Evolutionary conservation across 306 rosid species (phyloP).

Genomic region (Lathyrus aphaca): DNA sequence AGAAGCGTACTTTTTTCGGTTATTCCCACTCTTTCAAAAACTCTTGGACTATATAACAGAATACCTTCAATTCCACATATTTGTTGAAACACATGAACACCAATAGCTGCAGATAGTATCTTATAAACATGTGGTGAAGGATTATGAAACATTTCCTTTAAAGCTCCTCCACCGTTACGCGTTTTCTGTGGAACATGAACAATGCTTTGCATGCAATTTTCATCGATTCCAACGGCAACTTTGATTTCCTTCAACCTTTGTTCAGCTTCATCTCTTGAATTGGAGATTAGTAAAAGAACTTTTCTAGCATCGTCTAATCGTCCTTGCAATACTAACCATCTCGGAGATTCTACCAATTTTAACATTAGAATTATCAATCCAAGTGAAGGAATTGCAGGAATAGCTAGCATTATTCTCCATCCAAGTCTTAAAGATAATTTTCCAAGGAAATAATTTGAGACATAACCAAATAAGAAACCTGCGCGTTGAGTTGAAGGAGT

Average conservation of each 20-base stretch:
- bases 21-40: slow-evolving; percentile 65
- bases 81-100: slow-evolving; percentile 65
- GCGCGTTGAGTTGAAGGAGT: neutral
- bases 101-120: slow-evolving; percentile 67
- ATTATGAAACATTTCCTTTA: slow-evolving; percentile 52
- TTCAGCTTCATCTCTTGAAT: slow-evolving; percentile 62
- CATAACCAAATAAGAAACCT: slow-evolving; percentile 66
- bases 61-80: slow-evolving; percentile 61
- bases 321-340: slow-evolving; percentile 85
- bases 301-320: slow-evolving; percentile 59
- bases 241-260: slow-evolving; percentile 60
- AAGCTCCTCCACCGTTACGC: slow-evolving; percentile 47
- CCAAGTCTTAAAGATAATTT: slow-evolving; percentile 55
- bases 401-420: slow-evolving; percentile 76
- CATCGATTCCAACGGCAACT: slow-evolving; percentile 60
- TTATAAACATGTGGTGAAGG: slow-evolving; percentile 54
- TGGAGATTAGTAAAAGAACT: slow-evolving; percentile 47
- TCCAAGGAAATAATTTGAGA: slow-evolving; percentile 59
- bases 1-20: slow-evolving; percentile 50
- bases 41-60: slow-evolving; percentile 64
- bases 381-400: slow-evolving; percentile 69
- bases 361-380: slow-evolving; percentile 48
- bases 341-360: slow-evolving; percentile 72
- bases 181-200: slow-evolving; percentile 34
- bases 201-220: slow-evolving; percentile 41